Percentiles rank a stretch among this genome's conserved stretches.
These are phyloP conservation scores for Pluteus cervinus DNA, from an alignment of 768 basidiomycete species.

Conservation along the genomic window DNA sequence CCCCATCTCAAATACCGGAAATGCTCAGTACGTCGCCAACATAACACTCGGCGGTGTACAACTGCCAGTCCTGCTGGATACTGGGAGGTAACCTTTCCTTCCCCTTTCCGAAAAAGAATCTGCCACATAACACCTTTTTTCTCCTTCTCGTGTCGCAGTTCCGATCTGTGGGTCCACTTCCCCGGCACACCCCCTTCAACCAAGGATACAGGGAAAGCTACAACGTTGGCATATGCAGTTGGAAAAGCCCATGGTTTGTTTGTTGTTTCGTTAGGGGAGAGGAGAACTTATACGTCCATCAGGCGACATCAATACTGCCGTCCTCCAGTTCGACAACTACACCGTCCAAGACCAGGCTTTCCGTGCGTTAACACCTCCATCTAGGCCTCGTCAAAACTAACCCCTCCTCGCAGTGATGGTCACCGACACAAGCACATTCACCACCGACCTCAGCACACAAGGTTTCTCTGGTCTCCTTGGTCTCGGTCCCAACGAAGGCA, in stretches of 20 bases:
- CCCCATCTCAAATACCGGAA: conserved; percentile 57
- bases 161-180: conserved; percentile 70
- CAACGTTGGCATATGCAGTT: conserved; percentile 62
- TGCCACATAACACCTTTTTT: neutral
- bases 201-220: conserved; percentile 48
- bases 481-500: conserved; percentile 72
- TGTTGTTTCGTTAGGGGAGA: conserved; percentile 5
- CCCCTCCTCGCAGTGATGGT: conserved; percentile 47
- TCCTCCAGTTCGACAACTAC: conserved; percentile 49
- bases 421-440: conserved; percentile 55
- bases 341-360: conserved; percentile 62
- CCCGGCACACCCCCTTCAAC: conserved; percentile 38
- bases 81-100: conserved; percentile 52
- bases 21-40: conserved; percentile 69
- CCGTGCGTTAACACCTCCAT: conserved; percentile 33
- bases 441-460: conserved; percentile 50
- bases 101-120: neutral
- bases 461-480: conserved; percentile 71
- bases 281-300: neutral
- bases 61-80: conserved; percentile 64
- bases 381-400: conserved; percentile 1
- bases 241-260: conserved; percentile 53
- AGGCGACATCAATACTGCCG: conserved; percentile 54
- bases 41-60: conserved; percentile 57
- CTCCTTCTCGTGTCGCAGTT: conserved; percentile 31